Evolutionary conservation across 129 eudicot genomes (phyloP).

Genomic region (Rutidosis leptorrhynchoides): DNA sequence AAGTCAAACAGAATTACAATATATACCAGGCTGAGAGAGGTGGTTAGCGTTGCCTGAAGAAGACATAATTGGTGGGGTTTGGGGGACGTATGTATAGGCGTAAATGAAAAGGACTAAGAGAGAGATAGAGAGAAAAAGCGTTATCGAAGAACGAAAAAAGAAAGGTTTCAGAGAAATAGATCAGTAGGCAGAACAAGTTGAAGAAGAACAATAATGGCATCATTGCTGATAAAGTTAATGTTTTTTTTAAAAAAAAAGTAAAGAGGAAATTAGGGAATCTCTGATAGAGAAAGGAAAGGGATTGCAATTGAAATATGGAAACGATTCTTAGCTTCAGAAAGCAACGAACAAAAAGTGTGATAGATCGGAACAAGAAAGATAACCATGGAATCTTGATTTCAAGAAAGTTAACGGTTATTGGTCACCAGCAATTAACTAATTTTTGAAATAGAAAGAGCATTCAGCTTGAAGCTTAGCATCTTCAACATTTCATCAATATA

Average conservation of each 20-base stretch:
- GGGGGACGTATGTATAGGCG: conserved; percentile 45
- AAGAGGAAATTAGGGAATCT: conserved; percentile 43
- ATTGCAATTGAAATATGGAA: conserved; percentile 29
- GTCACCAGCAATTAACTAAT: conserved; percentile 32
- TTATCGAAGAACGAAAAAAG: conserved; percentile 24
- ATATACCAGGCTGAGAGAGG: conserved; percentile 60
- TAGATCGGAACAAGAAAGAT: conserved; percentile 49
- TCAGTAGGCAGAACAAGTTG: conserved; percentile 1
- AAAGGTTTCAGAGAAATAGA: conserved; percentile 30
- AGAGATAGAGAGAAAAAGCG: conserved; percentile 22
- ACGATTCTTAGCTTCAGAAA: conserved; percentile 71
- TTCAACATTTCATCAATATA: conserved; percentile 10
- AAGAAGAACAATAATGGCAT: conserved; percentile 50
- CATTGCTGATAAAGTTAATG: conserved; percentile 61
- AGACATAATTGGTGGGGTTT: conserved; percentile 52
- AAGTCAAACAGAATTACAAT: conserved; percentile 40
- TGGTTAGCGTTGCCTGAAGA: conserved; percentile 53
- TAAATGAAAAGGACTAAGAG: conserved; percentile 64
- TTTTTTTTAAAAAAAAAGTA: conserved; percentile 28
- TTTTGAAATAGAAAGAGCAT: conserved; percentile 10
- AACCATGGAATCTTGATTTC: conserved; percentile 37
- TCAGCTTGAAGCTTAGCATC: conserved; percentile 38
- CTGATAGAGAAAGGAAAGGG: conserved; percentile 42
- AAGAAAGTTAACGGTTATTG: conserved; percentile 34
- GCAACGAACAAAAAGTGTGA: conserved; percentile 43